phyloP scores from a whole-genome alignment of 2,329 filamentous ascomycete genomes.

The Botryotinia convoluta region DNA sequence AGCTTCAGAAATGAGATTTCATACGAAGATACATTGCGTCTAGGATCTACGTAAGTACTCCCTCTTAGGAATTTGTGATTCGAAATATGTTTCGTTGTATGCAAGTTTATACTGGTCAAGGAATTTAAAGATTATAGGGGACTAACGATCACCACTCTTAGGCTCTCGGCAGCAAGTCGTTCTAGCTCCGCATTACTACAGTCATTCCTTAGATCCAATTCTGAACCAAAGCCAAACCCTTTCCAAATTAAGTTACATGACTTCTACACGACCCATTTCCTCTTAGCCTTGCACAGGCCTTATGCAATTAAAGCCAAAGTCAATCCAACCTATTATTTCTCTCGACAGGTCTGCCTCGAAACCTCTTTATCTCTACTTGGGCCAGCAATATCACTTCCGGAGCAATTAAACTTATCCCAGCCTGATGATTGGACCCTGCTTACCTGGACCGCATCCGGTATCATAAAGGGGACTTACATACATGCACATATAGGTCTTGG shows the following conservation, averaged over 20 bases:
- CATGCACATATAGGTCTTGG: conserved; percentile 11
- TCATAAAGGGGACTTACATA: not conserved
- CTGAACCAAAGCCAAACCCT: conserved; percentile 8
- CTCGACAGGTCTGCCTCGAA: conserved; percentile 48
- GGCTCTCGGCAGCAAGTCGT: not conserved
- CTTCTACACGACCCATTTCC: conserved; percentile 52
- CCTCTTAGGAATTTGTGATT: conserved; percentile 32
- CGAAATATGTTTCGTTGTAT: not conserved
- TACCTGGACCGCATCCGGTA: not conserved
- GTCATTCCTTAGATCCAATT: conserved; percentile 6
- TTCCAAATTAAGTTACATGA: conserved; percentile 47
- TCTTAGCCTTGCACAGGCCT: conserved; percentile 53
- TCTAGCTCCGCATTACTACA: conserved; percentile 10
- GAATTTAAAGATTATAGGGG: not conserved
- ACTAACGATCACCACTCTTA: not conserved
- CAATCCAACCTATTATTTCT: conserved; percentile 50
- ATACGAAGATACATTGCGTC: conserved; percentile 48
- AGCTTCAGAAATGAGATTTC: conserved; percentile 44
- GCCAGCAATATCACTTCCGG: conserved; percentile 10
- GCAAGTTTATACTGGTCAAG: not conserved
- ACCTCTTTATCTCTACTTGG: conserved; percentile 34
- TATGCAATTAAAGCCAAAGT: conserved; percentile 45
- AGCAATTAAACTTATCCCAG: not conserved
- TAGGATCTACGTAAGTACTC: conserved; percentile 41
- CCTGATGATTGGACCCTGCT: conserved; percentile 11